Evolutionary conservation across 176 grass and related monocot genomes (phyloP).

Genomic region (Paspalum vaginatum): DNA sequence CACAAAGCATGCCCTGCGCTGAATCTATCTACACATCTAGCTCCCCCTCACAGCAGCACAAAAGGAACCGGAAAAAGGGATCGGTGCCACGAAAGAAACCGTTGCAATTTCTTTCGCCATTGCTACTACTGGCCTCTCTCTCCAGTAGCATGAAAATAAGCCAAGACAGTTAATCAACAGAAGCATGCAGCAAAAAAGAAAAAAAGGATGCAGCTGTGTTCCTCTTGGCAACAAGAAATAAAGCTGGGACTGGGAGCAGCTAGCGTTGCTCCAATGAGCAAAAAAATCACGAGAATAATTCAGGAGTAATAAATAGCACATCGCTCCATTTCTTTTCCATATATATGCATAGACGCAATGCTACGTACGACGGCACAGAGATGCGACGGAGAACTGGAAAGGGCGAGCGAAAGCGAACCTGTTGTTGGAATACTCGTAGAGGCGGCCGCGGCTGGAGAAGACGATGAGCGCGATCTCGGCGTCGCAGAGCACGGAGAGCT

Average conservation of each 20-base stretch:
- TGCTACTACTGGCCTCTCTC: background rate
- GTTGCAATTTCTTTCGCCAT: slow-evolving; percentile 44
- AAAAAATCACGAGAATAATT: slow-evolving; percentile 1
- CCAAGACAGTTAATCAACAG: slow-evolving; percentile 49
- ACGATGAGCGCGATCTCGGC: slow-evolving; percentile 74
- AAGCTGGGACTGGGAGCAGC: slow-evolving; percentile 29
- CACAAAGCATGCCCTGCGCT: slow-evolving; percentile 58
- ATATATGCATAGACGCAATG: background rate
- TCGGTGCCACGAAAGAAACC: slow-evolving; percentile 32
- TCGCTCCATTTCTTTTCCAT: no score
- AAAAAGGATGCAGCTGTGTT: slow-evolving; percentile 45
- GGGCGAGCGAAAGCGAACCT: slow-evolving; percentile 29
- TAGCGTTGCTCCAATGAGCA: slow-evolving; percentile 36
- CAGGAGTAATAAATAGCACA: background rate
- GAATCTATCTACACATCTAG: slow-evolving; percentile 68
- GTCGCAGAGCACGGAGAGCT: slow-evolving; percentile 72
- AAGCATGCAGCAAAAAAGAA: slow-evolving; percentile 1
- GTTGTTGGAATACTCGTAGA: slow-evolving; percentile 85
- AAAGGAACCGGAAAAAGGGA: slow-evolving; percentile 45
- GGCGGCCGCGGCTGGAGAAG: slow-evolving; percentile 75
- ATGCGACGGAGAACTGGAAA: background rate
- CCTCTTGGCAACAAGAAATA: slow-evolving; percentile 21
- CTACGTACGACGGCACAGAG: background rate
- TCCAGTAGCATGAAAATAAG: slow-evolving; percentile 43
- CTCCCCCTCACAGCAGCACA: slow-evolving; percentile 46